Conservation (phyloP, 2,329 filamentous ascomycete genomes). For the Diaporthe sp. region DNA sequence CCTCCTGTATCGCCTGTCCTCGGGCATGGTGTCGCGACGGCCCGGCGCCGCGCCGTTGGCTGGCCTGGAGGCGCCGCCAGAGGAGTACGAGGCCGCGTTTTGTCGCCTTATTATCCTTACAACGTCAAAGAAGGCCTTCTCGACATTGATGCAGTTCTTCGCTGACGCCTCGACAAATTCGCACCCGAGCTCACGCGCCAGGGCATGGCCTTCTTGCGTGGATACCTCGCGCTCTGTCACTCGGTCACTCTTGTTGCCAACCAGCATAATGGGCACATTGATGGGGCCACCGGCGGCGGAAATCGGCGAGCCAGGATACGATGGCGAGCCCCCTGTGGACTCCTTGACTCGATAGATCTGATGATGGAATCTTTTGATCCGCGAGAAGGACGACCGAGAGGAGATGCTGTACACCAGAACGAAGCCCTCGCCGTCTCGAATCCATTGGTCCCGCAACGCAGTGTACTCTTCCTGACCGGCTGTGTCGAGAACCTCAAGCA, state of each 20-base stretch:
- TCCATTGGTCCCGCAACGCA: slow-evolving; percentile 96
- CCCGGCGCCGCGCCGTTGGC: slow-evolving; percentile 49
- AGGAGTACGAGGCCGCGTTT: slow-evolving; percentile 69
- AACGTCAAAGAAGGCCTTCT: slow-evolving; percentile 98
- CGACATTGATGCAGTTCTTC: slow-evolving; percentile 98
- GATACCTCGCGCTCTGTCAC: slow-evolving; percentile 97
- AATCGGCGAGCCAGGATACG: slow-evolving; percentile 82
- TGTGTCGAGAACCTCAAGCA: slow-evolving; percentile 97
- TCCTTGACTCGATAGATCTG: slow-evolving; percentile 99
- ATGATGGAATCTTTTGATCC: slow-evolving; percentile 95
- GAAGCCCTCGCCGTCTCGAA: slow-evolving; percentile 96
- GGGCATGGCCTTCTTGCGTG: slow-evolving; percentile 92
- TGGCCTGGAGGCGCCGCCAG: slow-evolving; percentile 50
- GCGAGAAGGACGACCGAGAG: slow-evolving; percentile 92
- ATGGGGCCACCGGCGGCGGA: slow-evolving; percentile 70
- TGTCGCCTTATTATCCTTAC: slow-evolving; percentile 91
- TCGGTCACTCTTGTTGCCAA: slow-evolving; percentile 98
- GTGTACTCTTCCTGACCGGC: slow-evolving; percentile 99
- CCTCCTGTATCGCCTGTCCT: slow-evolving; percentile 48
- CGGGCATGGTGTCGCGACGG: slow-evolving; percentile 44
- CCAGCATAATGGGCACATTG: slow-evolving; percentile 94
- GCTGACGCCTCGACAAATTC: slow-evolving; percentile 98
- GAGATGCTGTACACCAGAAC: slow-evolving; percentile 99
- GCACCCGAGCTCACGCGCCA: slow-evolving; percentile 92
- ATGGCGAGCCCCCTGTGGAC: slow-evolving; percentile 81